Percentiles rank a stretch among this genome's conserved stretches.
phyloP scores from a whole-genome alignment of 805 yeast species.

The Candida tammaniensis region DNA sequence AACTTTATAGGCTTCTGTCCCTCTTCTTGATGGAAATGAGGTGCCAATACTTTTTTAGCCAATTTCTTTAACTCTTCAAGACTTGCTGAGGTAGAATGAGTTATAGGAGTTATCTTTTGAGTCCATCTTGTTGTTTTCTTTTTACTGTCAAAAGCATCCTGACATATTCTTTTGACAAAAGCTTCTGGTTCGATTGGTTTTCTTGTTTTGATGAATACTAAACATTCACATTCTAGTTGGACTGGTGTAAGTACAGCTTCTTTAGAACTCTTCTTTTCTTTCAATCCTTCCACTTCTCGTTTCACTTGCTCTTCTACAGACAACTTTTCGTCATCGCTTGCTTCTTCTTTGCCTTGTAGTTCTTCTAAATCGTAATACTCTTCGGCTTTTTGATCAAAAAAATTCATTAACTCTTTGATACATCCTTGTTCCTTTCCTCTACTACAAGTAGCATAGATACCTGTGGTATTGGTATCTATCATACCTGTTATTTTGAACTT shows the following conservation, averaged over 20 bases:
- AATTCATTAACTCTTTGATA: slow-evolving; percentile 62
- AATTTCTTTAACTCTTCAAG: slow-evolving; percentile 63
- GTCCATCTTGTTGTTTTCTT: slow-evolving; percentile 66
- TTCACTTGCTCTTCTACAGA: slow-evolving; percentile 76
- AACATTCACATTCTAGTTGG: slow-evolving; percentile 74
- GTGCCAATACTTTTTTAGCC: slow-evolving; percentile 56
- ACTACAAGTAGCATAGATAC: slow-evolving; percentile 86
- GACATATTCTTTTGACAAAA: slow-evolving; percentile 63
- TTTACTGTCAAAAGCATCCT: slow-evolving; percentile 51
- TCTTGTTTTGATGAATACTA: slow-evolving; percentile 78
- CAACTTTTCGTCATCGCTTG: slow-evolving; percentile 29
- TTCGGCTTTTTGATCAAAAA: slow-evolving; percentile 45
- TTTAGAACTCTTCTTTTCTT: slow-evolving; percentile 41
- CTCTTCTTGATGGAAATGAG: slow-evolving; percentile 58
- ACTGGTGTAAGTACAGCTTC: slow-evolving; percentile 52
- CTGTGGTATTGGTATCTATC: slow-evolving; percentile 82
- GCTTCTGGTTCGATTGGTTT: slow-evolving; percentile 76
- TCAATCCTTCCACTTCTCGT: slow-evolving; percentile 65
- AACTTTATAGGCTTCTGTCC: slow-evolving; percentile 48
- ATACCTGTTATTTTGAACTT: slow-evolving; percentile 50
- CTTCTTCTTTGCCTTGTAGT: slow-evolving; percentile 27
- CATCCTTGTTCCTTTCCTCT: slow-evolving; percentile 78
- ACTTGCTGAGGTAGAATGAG: slow-evolving; percentile 69
- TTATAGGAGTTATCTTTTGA: slow-evolving; percentile 79
- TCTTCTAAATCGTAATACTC: slow-evolving; percentile 28